Conservation (phyloP, 2,329 filamentous ascomycete genomes). For the Sporothrix pseudoabietina region DNA sequence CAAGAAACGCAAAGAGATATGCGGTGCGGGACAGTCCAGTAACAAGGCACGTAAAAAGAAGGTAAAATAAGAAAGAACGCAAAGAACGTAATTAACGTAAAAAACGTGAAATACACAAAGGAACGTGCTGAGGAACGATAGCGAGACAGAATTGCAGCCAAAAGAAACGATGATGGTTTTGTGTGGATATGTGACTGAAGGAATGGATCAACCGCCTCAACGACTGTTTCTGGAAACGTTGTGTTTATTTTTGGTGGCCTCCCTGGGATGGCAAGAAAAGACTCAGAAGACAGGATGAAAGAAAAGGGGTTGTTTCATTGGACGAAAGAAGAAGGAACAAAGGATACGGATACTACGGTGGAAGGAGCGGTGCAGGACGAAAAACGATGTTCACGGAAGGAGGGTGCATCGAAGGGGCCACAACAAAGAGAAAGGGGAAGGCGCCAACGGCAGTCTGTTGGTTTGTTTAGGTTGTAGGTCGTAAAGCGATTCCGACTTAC, state of each 20-base stretch:
- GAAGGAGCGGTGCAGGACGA: slow-evolving; percentile 5
- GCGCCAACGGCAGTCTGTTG: slow-evolving; percentile 6
- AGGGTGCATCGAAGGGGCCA: neutral
- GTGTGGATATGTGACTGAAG: neutral
- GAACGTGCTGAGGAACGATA: neutral
- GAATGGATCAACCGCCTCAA: neutral
- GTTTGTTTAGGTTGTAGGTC: neutral
- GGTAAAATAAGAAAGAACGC: neutral
- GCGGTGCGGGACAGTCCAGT: slow-evolving; percentile 6
- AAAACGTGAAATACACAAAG: neutral
- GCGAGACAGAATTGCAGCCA: neutral
- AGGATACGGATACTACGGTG: neutral
- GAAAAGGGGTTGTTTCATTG: neutral
- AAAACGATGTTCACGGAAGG: neutral
- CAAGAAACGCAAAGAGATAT: neutral
- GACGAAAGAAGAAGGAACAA: neutral
- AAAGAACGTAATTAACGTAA: neutral
- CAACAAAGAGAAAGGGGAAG: slow-evolving; percentile 18
- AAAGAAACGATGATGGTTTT: neutral
- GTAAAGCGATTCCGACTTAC: neutral
- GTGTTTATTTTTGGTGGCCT: slow-evolving; percentile 20
- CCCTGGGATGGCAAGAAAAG: neutral
- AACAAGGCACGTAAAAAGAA: neutral
- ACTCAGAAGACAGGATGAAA: neutral
- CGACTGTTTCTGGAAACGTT: slow-evolving; percentile 10